Percentiles rank a stretch among this genome's conserved stretches.
Conservation (phyloP, 768 basidiomycete species). For the Tricholoma furcatifolium region DNA sequence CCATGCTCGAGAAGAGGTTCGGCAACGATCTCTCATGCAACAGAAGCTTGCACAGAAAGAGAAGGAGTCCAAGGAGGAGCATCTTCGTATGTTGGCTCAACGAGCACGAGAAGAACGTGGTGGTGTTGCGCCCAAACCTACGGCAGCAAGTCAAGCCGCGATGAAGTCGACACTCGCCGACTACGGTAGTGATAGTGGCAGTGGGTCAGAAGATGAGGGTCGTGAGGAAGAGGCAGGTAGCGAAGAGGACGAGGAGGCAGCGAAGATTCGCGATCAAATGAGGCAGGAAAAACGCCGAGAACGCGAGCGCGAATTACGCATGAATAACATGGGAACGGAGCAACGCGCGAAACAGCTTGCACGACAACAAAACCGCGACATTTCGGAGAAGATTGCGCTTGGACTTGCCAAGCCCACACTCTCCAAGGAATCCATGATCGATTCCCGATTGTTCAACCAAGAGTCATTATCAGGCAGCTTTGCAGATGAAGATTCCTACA, state of each 20-base stretch:
- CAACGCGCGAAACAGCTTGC: slow-evolving; percentile 95
- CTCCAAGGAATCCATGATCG: slow-evolving; percentile 96
- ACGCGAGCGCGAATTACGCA: slow-evolving; percentile 95
- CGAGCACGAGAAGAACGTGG: slow-evolving; percentile 93
- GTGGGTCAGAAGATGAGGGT: slow-evolving; percentile 58
- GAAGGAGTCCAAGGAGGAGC: slow-evolving; percentile 96
- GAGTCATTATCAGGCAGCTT: slow-evolving; percentile 82
- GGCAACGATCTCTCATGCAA: slow-evolving; percentile 95
- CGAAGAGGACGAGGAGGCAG: slow-evolving; percentile 82
- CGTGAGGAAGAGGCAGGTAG: slow-evolving; percentile 57
- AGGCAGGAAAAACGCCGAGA: slow-evolving; percentile 89
- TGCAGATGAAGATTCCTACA: slow-evolving; percentile 92
- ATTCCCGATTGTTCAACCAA: slow-evolving; percentile 96
- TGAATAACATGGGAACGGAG: slow-evolving; percentile 99
- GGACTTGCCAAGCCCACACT: slow-evolving; percentile 96
- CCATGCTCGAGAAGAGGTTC: slow-evolving; percentile 97
- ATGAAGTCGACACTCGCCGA: slow-evolving; percentile 77
- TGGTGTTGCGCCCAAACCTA: slow-evolving; percentile 71
- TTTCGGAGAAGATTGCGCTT: slow-evolving; percentile 97
- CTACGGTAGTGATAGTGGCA: slow-evolving; percentile 79
- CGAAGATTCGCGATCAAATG: slow-evolving; percentile 86
- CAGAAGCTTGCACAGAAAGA: slow-evolving; percentile 99
- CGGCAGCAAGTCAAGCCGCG: slow-evolving; percentile 64
- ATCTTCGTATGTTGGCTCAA: slow-evolving; percentile 89
- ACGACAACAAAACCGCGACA: slow-evolving; percentile 96